phyloP scores from a whole-genome alignment of 2,329 filamentous ascomycete genomes.

The Botryotinia convoluta region DNA sequence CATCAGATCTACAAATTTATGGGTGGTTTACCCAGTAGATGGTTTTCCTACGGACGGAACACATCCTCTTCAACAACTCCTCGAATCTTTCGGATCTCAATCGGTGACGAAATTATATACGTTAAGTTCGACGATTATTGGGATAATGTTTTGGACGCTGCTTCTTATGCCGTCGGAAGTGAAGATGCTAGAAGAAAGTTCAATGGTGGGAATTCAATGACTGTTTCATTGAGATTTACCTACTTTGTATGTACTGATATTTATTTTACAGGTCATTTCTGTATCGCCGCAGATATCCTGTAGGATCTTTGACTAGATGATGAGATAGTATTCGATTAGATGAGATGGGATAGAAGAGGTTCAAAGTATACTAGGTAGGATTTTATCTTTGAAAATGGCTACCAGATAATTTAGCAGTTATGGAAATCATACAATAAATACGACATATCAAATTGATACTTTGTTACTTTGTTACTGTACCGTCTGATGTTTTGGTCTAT shows the following conservation, averaged over 20 bases:
- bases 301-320: not conserved
- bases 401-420: no score
- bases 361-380: not conserved
- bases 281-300: not conserved
- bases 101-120: not conserved
- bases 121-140: accelerated
- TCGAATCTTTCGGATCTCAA: not conserved
- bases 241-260: not conserved
- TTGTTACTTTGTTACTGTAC: not conserved
- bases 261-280: not conserved
- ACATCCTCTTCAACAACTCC: not conserved
- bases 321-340: no score
- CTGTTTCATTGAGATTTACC: not conserved
- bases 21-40: not conserved
- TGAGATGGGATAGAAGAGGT: not conserved
- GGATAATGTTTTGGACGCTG: not conserved
- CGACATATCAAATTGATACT: not conserved
- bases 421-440: not conserved
- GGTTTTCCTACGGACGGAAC: not conserved
- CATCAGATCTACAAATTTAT: not conserved
- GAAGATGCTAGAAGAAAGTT: not conserved
- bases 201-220: not conserved
- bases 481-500: not conserved
- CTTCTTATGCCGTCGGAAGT: not conserved
- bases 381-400: not conserved